Percentiles rank a stretch among this genome's conserved stretches.
Conservation (phyloP, 352 stramenopile genomes). For the Globisporangium splendens region DNA sequence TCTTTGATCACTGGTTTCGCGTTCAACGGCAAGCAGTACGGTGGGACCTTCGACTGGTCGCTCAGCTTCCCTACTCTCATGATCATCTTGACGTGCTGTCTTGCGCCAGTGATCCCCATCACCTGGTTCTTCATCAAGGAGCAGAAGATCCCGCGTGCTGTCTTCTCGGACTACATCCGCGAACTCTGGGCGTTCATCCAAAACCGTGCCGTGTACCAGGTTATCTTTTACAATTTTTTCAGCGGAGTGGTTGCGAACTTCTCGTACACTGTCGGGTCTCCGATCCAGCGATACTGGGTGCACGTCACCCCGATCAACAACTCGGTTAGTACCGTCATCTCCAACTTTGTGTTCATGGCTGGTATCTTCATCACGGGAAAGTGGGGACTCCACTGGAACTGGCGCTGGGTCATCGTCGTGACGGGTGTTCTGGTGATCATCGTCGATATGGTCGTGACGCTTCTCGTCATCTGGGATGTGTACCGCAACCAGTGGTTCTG, state of each 20-base stretch:
- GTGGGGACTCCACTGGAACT: too few species aligned
- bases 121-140: slow-evolving; percentile 57
- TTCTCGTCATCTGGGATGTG: too few species aligned
- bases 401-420: too few species aligned
- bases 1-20: slow-evolving; percentile 38
- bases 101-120: slow-evolving; percentile 28
- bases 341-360: slow-evolving; percentile 4
- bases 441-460: too few species aligned
- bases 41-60: slow-evolving; percentile 44
- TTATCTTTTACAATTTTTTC: slow-evolving; percentile 38
- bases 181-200: slow-evolving; percentile 20
- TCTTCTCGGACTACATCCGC: slow-evolving; percentile 35
- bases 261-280: slow-evolving; percentile 22
- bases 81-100: slow-evolving; percentile 34
- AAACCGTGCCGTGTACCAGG: slow-evolving; percentile 40
- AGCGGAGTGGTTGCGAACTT: slow-evolving; percentile 26
- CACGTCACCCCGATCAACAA: slow-evolving; percentile 30
- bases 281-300: slow-evolving; percentile 35
- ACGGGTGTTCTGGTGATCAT: too few species aligned
- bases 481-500: too few species aligned
- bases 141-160: slow-evolving; percentile 26
- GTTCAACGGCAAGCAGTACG: slow-evolving; percentile 52
- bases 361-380: too few species aligned
- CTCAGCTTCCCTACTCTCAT: slow-evolving; percentile 43
- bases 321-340: slow-evolving; percentile 30